A percentile compares a stretch with the other conserved stretches of the same genome.
Evolutionary conservation across 208 protist genomes (phyloP).

Genomic region (Leishmania gerbilli): DNA sequence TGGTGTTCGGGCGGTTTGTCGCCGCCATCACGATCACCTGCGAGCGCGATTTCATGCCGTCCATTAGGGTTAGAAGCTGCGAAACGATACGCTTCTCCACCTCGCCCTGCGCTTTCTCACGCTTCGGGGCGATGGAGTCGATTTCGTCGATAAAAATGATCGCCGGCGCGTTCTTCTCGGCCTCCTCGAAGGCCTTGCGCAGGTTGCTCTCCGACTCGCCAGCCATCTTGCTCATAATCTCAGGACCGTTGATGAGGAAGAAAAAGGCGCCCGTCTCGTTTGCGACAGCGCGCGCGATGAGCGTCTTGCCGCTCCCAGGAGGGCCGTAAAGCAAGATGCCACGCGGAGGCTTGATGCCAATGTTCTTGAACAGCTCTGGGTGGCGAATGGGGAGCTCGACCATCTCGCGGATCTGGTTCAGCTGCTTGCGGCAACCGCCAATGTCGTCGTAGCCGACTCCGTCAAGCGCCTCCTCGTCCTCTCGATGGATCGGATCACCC

Average conservation of each 20-base stretch:
- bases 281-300: slow-evolving; percentile 99
- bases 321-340: slow-evolving; percentile 99
- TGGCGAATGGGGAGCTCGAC: slow-evolving; percentile 99
- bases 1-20: slow-evolving; percentile 99
- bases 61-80: slow-evolving; percentile 99
- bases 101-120: slow-evolving; percentile 99
- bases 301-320: slow-evolving; percentile 99
- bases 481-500: slow-evolving; percentile 99
- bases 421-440: slow-evolving; percentile 98
- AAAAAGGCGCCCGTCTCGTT: slow-evolving; percentile 99
- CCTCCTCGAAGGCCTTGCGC: slow-evolving; percentile 99
- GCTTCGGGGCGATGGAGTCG: slow-evolving; percentile 99
- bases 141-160: slow-evolving; percentile 99
- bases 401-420: slow-evolving; percentile 99
- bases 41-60: slow-evolving; percentile 98
- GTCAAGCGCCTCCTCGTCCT: slow-evolving; percentile 98
- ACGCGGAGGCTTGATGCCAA: slow-evolving; percentile 97
- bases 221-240: slow-evolving; percentile 99
- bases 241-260: slow-evolving; percentile 99
- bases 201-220: slow-evolving; percentile 99
- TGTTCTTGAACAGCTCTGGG: slow-evolving; percentile 98
- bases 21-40: slow-evolving; percentile 99
- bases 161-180: slow-evolving; percentile 99
- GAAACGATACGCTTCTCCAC: slow-evolving; percentile 99
- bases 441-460: slow-evolving; percentile 99